Evolutionary conservation across 2,329 filamentous ascomycete species (phyloP), one percentile per base, ranked within the genome.

Genomic region (Myriangium duriaei): DNA sequence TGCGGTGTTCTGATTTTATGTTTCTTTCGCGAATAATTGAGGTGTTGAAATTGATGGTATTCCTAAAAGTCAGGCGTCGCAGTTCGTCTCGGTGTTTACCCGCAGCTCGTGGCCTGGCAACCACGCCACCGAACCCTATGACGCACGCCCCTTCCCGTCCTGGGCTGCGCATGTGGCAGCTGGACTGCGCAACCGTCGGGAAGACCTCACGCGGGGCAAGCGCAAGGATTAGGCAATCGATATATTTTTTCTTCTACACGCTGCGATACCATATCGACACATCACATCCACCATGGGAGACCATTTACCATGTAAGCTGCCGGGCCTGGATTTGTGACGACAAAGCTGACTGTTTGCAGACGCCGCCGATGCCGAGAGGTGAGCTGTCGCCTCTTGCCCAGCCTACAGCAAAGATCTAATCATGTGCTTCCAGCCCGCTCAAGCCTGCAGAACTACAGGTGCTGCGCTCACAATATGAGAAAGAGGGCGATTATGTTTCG

Each of bases 281-380:
- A 26, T 26, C 21, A 26, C 21, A 26, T 35, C 37, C n/a, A 46
- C 31, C 18, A 67, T 66, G 60, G 56, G 51, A 37, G 63, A 64
- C 39, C 64, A 67, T 51, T 57, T 70, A 45, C 67, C 67, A 45
- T 70, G 67, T 69, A 60, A 47, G 64, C 52, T 30, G 26, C 32
- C 39, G n/a, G 21, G 7, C 21, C 21, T 26, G 21, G 21, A 7
- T n/a, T n/a, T 26, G 32, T 10, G 5, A 33, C 16, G 11, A 16
- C 29, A 45, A 37, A 29, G 45, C 53, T 54, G 43, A 61, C 48
- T 39, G 30, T 24, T 11, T 41, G 43, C 64, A 96, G 91, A 96
- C 70, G 91, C 91, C 55, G 86, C 92, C 50, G 91, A 98, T 65
- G 91, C 91, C 53, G 91, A 98, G 69, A 94, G 82, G 83, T 88